phyloP scores from a whole-genome alignment of 306 rosid species.

The Quercus robur region DNA sequence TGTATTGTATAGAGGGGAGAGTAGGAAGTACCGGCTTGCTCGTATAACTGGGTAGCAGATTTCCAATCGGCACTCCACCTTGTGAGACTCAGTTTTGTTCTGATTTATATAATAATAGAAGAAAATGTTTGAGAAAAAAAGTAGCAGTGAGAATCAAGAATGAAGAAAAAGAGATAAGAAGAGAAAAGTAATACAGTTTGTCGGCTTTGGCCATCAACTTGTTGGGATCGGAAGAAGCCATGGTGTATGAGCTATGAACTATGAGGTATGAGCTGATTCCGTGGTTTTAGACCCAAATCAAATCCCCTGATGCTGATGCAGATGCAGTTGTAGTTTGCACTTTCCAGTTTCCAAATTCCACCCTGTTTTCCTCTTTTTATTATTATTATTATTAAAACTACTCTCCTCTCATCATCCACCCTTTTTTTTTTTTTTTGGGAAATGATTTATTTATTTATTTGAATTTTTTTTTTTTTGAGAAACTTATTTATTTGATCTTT shows the following conservation, averaged over 20 bases:
- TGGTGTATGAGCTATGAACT: not conserved
- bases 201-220: conserved; percentile 75
- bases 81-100: conserved; percentile 83
- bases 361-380: too few species aligned
- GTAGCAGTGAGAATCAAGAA: not conserved
- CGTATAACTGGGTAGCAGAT: conserved; percentile 75
- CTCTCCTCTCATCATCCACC: too few species aligned
- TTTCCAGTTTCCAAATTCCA: too few species aligned
- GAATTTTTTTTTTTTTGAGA: too few species aligned
- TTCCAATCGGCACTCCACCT: conserved; percentile 98
- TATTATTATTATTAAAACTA: too few species aligned
- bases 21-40: conserved; percentile 62
- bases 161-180: not conserved
- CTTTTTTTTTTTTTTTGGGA: too few species aligned
- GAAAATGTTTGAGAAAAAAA: not conserved
- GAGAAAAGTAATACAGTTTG: conserved; percentile 46
- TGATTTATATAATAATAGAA: conserved; percentile 16
- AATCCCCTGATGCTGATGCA: too few species aligned
- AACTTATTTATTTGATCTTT: too few species aligned
- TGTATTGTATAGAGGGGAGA: too few species aligned
- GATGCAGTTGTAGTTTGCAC: too few species aligned
- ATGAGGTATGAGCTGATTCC: not conserved
- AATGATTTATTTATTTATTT: too few species aligned
- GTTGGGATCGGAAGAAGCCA: conserved; percentile 71
- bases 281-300: not conserved